phyloP scores from a whole-genome alignment of 148 eudicot species.

The Silene latifolia region DNA sequence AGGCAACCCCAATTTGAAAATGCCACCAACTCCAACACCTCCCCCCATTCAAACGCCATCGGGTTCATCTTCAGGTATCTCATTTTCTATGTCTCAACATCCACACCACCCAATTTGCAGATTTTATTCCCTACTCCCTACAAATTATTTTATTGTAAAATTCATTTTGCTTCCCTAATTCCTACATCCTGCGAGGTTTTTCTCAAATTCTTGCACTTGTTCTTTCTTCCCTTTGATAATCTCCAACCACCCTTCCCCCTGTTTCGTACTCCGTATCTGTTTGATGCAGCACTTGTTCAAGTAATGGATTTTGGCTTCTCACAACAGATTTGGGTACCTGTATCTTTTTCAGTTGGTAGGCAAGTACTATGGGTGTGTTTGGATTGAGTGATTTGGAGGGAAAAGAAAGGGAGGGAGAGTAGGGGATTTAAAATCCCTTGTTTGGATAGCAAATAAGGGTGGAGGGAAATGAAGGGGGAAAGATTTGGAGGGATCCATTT shows the following conservation, averaged over 20 bases:
- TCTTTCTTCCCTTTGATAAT: background rate
- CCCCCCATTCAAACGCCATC: constrained; percentile 30
- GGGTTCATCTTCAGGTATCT: constrained; percentile 45
- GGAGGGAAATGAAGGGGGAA: no score
- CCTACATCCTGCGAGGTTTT: background rate
- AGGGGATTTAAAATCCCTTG: no score
- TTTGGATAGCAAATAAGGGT: no score
- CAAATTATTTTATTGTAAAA: background rate
- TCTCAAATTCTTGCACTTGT: background rate
- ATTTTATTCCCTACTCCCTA: background rate
- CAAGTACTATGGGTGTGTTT: no score
- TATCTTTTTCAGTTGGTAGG: background rate
- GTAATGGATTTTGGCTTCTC: constrained; percentile 7
- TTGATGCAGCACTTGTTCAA: background rate
- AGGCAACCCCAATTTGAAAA: constrained; percentile 36
- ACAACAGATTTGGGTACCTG: background rate
- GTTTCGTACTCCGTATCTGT: background rate
- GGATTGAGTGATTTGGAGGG: no score
- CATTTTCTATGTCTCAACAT: constrained; percentile 4
- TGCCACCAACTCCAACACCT: constrained; percentile 45
- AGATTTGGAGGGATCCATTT: no score
- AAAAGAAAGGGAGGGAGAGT: no score
- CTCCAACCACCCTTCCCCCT: no score
- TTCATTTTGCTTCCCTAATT: constrained; percentile 4
- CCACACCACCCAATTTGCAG: background rate